Conservation (phyloP, 1,139 yeast genomes). For the Saccharomyces pastorianus region DNA sequence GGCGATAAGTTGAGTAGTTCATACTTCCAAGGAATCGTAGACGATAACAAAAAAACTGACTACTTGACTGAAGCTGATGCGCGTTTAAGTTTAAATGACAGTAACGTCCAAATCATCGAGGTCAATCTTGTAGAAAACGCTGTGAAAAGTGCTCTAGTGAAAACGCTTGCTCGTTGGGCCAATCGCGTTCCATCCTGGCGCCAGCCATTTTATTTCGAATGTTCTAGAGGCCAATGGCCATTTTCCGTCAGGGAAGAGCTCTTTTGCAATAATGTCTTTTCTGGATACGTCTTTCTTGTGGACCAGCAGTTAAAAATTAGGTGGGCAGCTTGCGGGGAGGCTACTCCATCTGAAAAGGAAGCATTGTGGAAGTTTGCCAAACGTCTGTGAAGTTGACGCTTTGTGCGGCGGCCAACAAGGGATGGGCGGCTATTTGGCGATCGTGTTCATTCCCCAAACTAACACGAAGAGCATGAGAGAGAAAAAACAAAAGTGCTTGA, state of each 20-base stretch:
- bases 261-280: constrained; percentile 62
- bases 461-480: background rate
- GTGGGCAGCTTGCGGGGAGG: constrained; percentile 88
- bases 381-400: constrained; percentile 2
- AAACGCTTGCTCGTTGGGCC: constrained; percentile 16
- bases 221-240: constrained; percentile 55
- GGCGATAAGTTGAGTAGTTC: constrained; percentile 64
- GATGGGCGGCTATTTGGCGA: constrained; percentile 12
- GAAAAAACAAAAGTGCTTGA: background rate
- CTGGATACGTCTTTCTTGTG: constrained; percentile 76
- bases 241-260: constrained; percentile 52
- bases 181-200: constrained; percentile 25
- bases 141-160: constrained; percentile 49
- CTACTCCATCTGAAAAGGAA: constrained; percentile 29
- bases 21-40: constrained; percentile 41
- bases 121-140: constrained; percentile 65
- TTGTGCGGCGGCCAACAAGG: background rate
- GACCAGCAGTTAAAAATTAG: constrained; percentile 69
- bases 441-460: background rate
- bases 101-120: constrained; percentile 55
- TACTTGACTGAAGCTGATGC: constrained; percentile 13
- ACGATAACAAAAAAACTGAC: constrained; percentile 20
- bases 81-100: background rate
- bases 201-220: constrained; percentile 47
- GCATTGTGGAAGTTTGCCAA: constrained; percentile 9